Evolutionary conservation across 108 stramenopile genomes (phyloP).

Genomic region (Poteriospumella lacustris): DNA sequence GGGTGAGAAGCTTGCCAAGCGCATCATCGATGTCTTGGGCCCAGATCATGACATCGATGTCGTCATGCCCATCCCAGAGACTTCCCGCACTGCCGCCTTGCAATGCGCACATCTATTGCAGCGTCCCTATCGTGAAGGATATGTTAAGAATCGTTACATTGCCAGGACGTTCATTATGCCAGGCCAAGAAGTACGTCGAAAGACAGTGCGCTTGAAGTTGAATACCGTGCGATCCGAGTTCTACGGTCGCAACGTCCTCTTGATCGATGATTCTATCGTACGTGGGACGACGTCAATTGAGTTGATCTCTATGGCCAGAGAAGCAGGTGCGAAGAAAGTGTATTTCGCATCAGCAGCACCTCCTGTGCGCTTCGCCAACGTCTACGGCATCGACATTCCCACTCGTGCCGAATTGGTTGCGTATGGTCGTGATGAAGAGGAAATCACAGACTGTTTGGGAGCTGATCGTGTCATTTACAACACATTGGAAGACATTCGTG

Average conservation of each 20-base stretch:
- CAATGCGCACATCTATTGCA: slow-evolving; percentile 78
- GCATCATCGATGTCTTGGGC: slow-evolving; percentile 64
- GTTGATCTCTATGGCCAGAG: slow-evolving; percentile 95
- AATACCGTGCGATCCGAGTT: slow-evolving; percentile 93
- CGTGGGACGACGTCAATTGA: slow-evolving; percentile 92
- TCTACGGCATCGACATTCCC: slow-evolving; percentile 98
- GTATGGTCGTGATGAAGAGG: slow-evolving; percentile 71
- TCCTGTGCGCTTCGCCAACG: slow-evolving; percentile 95
- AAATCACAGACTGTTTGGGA: slow-evolving; percentile 76
- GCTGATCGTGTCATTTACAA: slow-evolving; percentile 87
- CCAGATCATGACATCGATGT: slow-evolving; percentile 93
- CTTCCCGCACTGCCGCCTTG: slow-evolving; percentile 82
- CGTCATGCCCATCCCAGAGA: slow-evolving; percentile 97
- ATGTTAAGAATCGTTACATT: slow-evolving; percentile 98
- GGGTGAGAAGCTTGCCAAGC: slow-evolving; percentile 88
- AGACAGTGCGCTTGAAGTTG: slow-evolving; percentile 94
- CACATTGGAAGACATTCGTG: slow-evolving; percentile 57
- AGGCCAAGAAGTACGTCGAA: slow-evolving; percentile 86
- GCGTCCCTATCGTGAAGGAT: slow-evolving; percentile 92
- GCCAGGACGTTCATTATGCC: slow-evolving; percentile 99
- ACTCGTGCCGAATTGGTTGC: slow-evolving; percentile 89
- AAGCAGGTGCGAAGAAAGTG: slow-evolving; percentile 92
- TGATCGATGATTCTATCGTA: slow-evolving; percentile 96
- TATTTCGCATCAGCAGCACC: slow-evolving; percentile 82
- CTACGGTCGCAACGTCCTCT: slow-evolving; percentile 69